A percentile compares a stretch with the other conserved stretches of the same genome.
Evolutionary conservation across 225 moss, liverwort and hornwort genomes (phyloP).

Genomic region (Polytrichum formosum): DNA sequence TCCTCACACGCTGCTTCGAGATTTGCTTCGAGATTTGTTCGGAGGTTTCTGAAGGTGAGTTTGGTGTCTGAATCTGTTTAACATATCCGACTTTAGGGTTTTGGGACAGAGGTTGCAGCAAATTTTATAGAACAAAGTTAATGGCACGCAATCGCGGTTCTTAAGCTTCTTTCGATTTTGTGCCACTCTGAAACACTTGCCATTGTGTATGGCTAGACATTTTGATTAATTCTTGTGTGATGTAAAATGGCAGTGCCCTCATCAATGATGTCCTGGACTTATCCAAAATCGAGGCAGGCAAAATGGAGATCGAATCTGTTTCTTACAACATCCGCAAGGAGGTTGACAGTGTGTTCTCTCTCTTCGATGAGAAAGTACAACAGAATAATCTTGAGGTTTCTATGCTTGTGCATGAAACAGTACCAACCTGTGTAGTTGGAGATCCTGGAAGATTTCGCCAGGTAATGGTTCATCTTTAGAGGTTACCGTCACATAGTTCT

Average conservation of each 20-base stretch:
- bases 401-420: slow-evolving; percentile 72
- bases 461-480: slow-evolving; percentile 25
- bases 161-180: too few relatives aligned
- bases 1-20: too few relatives aligned
- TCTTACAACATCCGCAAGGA: slow-evolving; percentile 77
- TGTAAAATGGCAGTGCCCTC: slow-evolving; percentile 42
- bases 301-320: slow-evolving; percentile 86
- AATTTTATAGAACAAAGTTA: too few relatives aligned
- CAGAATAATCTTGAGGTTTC: slow-evolving; percentile 77
- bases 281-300: slow-evolving; percentile 92
- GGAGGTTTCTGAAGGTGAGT: too few relatives aligned
- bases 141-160: too few relatives aligned
- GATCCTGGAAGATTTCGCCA: slow-evolving; percentile 94
- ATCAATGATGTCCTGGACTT: slow-evolving; percentile 96
- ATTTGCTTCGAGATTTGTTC: too few relatives aligned
- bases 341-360: slow-evolving; percentile 71
- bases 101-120: too few relatives aligned
- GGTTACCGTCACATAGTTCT: too few relatives aligned
- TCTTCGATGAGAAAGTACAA: slow-evolving; percentile 84
- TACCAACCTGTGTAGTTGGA: slow-evolving; percentile 66
- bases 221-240: slow-evolving; percentile 10
- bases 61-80: too few relatives aligned
- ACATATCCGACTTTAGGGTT: too few relatives aligned
- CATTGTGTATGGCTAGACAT: neutral
- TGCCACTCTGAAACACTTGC: too few relatives aligned